These are phyloP conservation scores for Veloboletus limbatus DNA, from an alignment of 1,284 basidiomycete species.

Conservation along the genomic window DNA sequence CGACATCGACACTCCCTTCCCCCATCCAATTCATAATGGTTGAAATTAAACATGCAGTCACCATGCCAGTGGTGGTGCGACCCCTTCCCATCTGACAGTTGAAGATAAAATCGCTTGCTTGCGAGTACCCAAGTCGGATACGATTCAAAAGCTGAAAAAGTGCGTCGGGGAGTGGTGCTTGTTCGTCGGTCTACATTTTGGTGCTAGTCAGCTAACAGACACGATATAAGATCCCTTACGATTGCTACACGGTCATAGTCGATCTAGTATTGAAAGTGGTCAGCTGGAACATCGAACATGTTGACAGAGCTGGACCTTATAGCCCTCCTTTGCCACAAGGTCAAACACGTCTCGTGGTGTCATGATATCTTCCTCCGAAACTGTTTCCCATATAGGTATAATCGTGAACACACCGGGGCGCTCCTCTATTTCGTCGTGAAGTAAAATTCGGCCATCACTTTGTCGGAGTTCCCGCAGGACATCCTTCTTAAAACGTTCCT, in stretches of 20 bases:
- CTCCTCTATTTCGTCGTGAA: constrained; percentile 96
- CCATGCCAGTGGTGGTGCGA: constrained; percentile 92
- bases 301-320: constrained; percentile 44
- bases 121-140: constrained; percentile 60
- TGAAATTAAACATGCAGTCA: constrained; percentile 84
- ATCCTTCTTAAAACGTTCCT: constrained; percentile 86
- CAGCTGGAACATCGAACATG: constrained; percentile 5
- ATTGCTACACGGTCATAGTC: constrained; percentile 87
- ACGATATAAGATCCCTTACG: constrained; percentile 42
- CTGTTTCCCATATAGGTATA: constrained; percentile 86
- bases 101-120: constrained; percentile 78
- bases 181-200: constrained; percentile 83
- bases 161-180: constrained; percentile 87
- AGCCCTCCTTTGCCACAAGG: constrained; percentile 72
- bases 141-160: constrained; percentile 77
- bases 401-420: constrained; percentile 87
- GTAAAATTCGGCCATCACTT: constrained; percentile 79
- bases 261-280: constrained; percentile 49
- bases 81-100: constrained; percentile 86
- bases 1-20: constrained; percentile 39
- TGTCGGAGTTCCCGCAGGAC: constrained; percentile 77
- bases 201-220: constrained; percentile 6
- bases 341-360: constrained; percentile 89
- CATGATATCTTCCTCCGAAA: constrained; percentile 84
- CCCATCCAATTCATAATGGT: constrained; percentile 65